phyloP scores from a whole-genome alignment of 371 early-diverging fungal species.

The Rhizopus microsporus region DNA sequence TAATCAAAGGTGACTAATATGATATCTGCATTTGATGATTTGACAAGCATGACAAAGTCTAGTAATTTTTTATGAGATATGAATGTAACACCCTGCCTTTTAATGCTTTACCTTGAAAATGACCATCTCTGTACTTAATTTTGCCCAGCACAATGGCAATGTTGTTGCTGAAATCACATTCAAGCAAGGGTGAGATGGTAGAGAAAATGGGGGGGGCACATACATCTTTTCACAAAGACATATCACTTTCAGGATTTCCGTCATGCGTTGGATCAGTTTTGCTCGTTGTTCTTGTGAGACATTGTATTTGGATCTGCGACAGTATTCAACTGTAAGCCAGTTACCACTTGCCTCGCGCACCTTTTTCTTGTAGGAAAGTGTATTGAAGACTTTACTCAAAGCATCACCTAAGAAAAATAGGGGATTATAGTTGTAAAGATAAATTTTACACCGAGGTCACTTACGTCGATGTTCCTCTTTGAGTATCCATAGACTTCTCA shows the following conservation, averaged over 20 bases:
- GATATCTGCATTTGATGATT: neutral
- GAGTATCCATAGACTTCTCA: slow-evolving; percentile 3
- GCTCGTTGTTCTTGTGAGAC: neutral
- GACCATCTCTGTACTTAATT: neutral
- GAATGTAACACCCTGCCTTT: neutral
- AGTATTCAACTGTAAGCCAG: slow-evolving; percentile 6
- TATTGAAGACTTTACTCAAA: neutral
- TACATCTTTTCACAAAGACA: neutral
- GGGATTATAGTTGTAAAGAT: slow-evolving; percentile 2
- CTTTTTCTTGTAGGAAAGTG: slow-evolving; percentile 2
- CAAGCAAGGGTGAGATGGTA: neutral
- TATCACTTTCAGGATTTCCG: neutral
- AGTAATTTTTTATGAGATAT: neutral
- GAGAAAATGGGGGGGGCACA: neutral
- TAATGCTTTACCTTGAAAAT: neutral
- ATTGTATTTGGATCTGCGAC: neutral
- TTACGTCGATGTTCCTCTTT: slow-evolving; percentile 6
- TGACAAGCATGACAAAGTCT: neutral
- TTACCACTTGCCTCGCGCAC: neutral
- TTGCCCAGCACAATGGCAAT: neutral
- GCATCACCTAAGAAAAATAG: neutral
- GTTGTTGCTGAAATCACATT: neutral
- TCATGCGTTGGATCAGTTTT: neutral
- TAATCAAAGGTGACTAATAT: neutral
- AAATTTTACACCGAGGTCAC: neutral